A percentile compares a stretch with the other conserved stretches of the same genome.
Conservation (phyloP, 495 filamentous ascomycete species). For the Baudoinia panamericana region DNA sequence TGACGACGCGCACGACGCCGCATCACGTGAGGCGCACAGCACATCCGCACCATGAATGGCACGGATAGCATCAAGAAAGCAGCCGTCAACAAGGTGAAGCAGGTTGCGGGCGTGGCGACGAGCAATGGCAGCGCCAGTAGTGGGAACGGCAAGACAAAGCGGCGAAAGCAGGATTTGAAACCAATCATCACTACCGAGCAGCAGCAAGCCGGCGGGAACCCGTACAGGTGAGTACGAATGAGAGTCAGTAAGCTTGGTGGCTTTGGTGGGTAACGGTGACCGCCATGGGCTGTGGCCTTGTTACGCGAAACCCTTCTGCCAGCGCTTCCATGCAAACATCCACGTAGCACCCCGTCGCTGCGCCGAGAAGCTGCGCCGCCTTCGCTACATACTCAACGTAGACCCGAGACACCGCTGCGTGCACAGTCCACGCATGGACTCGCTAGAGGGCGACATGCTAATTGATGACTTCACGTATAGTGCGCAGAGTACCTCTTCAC, state of each 20-base stretch:
- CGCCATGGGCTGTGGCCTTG: no score
- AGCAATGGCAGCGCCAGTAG: slow-evolving; percentile 5
- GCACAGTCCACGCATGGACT: background rate
- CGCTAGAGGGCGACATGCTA: slow-evolving; percentile 6
- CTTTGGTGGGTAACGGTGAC: no score
- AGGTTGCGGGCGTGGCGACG: slow-evolving; percentile 42
- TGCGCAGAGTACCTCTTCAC: slow-evolving; percentile 22
- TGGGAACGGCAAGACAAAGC: slow-evolving; percentile 31
- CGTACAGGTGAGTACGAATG: slow-evolving; percentile 25
- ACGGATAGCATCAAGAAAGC: slow-evolving; percentile 56
- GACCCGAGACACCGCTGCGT: background rate
- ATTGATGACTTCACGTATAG: slow-evolving; percentile 7
- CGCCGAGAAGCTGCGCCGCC: background rate
- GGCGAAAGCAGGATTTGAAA: slow-evolving; percentile 32
- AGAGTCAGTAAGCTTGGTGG: no score
- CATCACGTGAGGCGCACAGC: no score
- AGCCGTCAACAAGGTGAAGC: slow-evolving; percentile 66
- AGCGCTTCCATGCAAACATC: background rate
- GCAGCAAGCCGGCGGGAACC: slow-evolving; percentile 31
- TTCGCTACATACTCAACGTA: background rate
- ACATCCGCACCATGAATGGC: slow-evolving; percentile 58
- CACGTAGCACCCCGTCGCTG: background rate
- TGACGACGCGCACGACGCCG: no score
- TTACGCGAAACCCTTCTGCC: slow-evolving; percentile 2
- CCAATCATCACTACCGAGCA: slow-evolving; percentile 31